Evolutionary conservation across 2,329 filamentous ascomycete genomes (phyloP), one percentile per base, ranked within the genome.

Genomic region (Fusarium temperatum): DNA sequence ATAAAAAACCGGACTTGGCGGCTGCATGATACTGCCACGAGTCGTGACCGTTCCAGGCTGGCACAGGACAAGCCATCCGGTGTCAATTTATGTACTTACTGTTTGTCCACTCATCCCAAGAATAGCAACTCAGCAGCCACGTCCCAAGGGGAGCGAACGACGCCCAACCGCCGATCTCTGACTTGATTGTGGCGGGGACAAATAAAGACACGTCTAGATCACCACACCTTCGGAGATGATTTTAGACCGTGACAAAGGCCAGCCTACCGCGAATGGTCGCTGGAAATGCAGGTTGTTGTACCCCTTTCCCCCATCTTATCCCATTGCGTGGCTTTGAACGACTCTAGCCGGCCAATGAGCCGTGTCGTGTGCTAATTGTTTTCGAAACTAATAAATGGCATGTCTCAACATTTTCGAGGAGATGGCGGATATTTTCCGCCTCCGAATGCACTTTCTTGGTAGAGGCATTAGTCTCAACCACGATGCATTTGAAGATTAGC

Each of bases 81-180:
- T 53, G 32, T 48, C 38, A 59, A 48, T 28, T 60, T 58, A 63
- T 63, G 53, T 39, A 35, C 47, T 54, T 51, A 48, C 20, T 62
- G 47, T 61, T 51, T 59, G 51, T 30, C 67, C 50, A 50, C 35
- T 35, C 58, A 38, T 63, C 60, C 67, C 67, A 72, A 74, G 51
- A 74, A 74, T 68, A 74, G 71, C 39, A 68, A 64, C 50, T 32
- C 32, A 64, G 57, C 71, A 64, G 54, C 71, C 61, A 63, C 54
- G 57, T 54, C 71, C 56, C 42, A 68, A 55, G 22, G 41, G 26
- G 39, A 66, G 48, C 53, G 39, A 66, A 45, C 48, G 35, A 50
- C 58, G 56, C 71, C 55, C 50, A 65, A 65, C 71, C 67, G 63
- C 47, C 47, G 57, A 74, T 69, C 72, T 62, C 67, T 72, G 57